Conservation (phyloP, 2,329 filamentous ascomycete species). For the Talaromyces sp. region DNA sequence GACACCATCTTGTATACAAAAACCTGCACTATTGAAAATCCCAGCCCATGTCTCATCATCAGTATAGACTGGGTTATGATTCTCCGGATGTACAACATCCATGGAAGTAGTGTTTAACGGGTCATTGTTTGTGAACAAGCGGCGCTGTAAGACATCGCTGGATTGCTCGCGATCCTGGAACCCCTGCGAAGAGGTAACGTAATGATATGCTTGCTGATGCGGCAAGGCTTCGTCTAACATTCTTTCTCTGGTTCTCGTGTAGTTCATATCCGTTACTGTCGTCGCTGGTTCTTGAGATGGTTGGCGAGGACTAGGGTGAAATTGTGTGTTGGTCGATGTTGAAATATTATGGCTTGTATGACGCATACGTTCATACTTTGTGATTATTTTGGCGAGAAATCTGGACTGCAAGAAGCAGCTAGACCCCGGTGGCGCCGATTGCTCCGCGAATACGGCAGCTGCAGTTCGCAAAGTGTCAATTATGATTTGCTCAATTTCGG, state of each 20-base stretch:
- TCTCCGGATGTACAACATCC: not conserved
- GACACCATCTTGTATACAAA: constrained; percentile 8
- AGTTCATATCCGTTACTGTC: not conserved
- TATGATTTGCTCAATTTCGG: not conserved
- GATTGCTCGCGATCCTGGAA: not conserved
- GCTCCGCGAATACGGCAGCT: constrained; percentile 3
- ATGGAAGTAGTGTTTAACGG: not conserved
- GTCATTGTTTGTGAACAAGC: not conserved
- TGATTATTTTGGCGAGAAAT: constrained; percentile 1
- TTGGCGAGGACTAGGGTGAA: not conserved
- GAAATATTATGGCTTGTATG: not conserved
- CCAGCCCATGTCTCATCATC: constrained; percentile 11
- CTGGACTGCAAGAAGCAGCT: constrained; percentile 12
- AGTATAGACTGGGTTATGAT: not conserved
- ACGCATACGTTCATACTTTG: constrained; percentile 13
- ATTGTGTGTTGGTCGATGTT: not conserved
- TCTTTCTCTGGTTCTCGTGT: not conserved
- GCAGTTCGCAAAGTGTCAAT: constrained; percentile 11
- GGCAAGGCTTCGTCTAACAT: not conserved
- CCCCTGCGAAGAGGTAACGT: not conserved
- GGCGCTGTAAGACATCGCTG: not conserved
- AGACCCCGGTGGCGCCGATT: constrained; percentile 8
- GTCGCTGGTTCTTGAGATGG: not conserved
- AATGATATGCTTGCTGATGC: not conserved
- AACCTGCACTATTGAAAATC: constrained; percentile 7